These are phyloP conservation scores for Hyphopichia wangnamkhiaoensis DNA, from an alignment of 1,139 yeast species.

Conservation along the genomic window DNA sequence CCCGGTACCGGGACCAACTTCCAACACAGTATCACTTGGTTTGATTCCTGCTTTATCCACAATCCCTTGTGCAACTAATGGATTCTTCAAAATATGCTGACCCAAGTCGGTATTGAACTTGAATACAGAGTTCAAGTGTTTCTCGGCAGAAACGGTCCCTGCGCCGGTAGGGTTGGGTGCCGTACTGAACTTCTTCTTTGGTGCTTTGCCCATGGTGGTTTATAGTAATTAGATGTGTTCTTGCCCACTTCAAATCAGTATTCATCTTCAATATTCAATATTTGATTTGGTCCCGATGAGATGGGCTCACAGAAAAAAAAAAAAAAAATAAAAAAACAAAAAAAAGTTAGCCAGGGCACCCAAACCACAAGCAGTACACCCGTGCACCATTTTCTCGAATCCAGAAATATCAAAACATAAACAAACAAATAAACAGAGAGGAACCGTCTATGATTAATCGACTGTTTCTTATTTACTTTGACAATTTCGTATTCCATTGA, in stretches of 20 bases:
- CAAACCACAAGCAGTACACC: background rate
- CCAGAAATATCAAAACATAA: background rate
- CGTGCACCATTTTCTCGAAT: background rate
- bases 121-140: conserved; percentile 79
- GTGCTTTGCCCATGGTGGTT: conserved; percentile 52
- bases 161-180: conserved; percentile 46
- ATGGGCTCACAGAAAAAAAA: background rate
- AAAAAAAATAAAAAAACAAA: background rate
- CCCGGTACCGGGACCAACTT: conserved; percentile 99
- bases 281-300: conserved; percentile 1
- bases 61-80: conserved; percentile 95
- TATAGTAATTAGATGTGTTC: background rate
- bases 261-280: background rate
- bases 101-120: conserved; percentile 96
- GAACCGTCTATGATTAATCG: conserved; percentile 1
- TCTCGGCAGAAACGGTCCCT: conserved; percentile 58
- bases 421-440: background rate
- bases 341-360: background rate
- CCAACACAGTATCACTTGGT: conserved; percentile 90
- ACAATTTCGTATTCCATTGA: no score
- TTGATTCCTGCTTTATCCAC: conserved; percentile 93
- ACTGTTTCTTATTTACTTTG: background rate
- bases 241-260: background rate
- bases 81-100: conserved; percentile 95
- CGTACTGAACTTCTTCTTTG: conserved; percentile 51